phyloP scores from a whole-genome alignment of 352 stramenopile genomes.

The Phytophthora sojae region DNA sequence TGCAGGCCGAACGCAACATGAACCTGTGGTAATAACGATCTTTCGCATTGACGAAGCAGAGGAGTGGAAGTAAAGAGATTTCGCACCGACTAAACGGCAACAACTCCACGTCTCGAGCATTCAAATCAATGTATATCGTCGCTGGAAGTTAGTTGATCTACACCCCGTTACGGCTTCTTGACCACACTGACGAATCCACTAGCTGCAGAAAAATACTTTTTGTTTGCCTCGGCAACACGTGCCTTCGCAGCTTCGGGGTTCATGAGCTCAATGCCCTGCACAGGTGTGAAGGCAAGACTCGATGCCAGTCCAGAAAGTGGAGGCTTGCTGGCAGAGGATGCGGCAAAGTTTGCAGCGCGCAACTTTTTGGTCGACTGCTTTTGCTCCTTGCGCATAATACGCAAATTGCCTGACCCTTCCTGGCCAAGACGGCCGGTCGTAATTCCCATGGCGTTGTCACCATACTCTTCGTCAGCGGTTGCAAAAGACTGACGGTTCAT shows the following conservation, averaged over 20 bases:
- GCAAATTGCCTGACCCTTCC: slow-evolving; percentile 90
- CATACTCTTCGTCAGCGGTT: slow-evolving; percentile 95
- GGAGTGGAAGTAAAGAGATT: neutral
- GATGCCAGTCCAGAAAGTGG: slow-evolving; percentile 93
- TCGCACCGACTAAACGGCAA: neutral
- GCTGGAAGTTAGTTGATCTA: slow-evolving; percentile 4
- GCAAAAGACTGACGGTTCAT: slow-evolving; percentile 97
- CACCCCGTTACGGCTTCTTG: slow-evolving; percentile 61
- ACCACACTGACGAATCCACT: slow-evolving; percentile 97
- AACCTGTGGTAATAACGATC: too few species aligned
- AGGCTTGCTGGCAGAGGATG: slow-evolving; percentile 49
- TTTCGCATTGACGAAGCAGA: neutral
- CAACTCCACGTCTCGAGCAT: neutral
- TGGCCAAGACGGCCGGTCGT: slow-evolving; percentile 92
- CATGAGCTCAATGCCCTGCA: slow-evolving; percentile 97
- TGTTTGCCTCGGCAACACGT: slow-evolving; percentile 94
- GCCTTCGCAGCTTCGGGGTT: slow-evolving; percentile 96
- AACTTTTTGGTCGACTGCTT: slow-evolving; percentile 95
- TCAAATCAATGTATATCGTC: neutral
- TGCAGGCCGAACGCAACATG: too few species aligned
- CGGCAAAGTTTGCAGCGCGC: slow-evolving; percentile 87
- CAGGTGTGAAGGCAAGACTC: slow-evolving; percentile 97
- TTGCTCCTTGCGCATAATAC: slow-evolving; percentile 91
- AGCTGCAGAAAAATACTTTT: slow-evolving; percentile 97
- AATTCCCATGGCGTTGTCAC: slow-evolving; percentile 98